Conservation (phyloP, 1,284 basidiomycete species). For the Mycena sp. region DNA sequence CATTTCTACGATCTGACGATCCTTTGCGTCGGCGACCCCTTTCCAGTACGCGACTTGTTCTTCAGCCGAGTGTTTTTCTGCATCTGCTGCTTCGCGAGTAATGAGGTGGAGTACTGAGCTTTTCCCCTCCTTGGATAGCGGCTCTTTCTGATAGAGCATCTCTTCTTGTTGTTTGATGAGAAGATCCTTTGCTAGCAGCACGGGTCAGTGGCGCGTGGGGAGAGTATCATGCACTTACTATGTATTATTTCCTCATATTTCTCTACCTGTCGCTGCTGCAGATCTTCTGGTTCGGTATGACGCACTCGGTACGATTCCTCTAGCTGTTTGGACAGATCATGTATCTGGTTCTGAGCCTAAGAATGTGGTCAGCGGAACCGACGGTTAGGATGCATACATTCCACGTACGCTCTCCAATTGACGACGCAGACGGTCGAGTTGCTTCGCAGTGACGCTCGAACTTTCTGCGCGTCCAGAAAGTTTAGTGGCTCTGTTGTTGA, state of each 20-base stretch:
- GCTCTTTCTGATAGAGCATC: conserved; percentile 62
- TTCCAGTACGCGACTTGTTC: conserved; percentile 59
- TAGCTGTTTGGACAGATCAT: conserved; percentile 59
- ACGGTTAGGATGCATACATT: not conserved
- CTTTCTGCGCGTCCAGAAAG: not conserved
- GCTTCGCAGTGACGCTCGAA: not conserved
- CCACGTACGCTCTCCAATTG: conserved; percentile 13
- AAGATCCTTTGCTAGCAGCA: conserved; percentile 59
- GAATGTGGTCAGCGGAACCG: conserved; percentile 5
- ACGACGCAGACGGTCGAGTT: conserved; percentile 12
- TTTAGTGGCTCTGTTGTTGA: conserved; percentile 3
- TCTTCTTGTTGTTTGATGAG: conserved; percentile 66
- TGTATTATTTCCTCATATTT: conserved; percentile 54
- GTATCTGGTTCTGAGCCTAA: conserved; percentile 56
- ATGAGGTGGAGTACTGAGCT: conserved; percentile 67
- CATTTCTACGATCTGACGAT: conserved; percentile 54
- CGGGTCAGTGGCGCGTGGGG: conserved; percentile 10
- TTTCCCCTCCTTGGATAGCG: conserved; percentile 58
- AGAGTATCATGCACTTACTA: not conserved
- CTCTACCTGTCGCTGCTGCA: conserved; percentile 54
- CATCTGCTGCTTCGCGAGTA: conserved; percentile 76
- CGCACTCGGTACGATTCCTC: conserved; percentile 66
- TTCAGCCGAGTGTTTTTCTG: conserved; percentile 65
- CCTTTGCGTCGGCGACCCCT: conserved; percentile 53
- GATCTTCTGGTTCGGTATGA: conserved; percentile 69